A percentile compares a stretch with the other conserved stretches of the same genome.
phyloP scores from a whole-genome alignment of 2,329 filamentous ascomycete genomes.

The Corynespora cassiicola region DNA sequence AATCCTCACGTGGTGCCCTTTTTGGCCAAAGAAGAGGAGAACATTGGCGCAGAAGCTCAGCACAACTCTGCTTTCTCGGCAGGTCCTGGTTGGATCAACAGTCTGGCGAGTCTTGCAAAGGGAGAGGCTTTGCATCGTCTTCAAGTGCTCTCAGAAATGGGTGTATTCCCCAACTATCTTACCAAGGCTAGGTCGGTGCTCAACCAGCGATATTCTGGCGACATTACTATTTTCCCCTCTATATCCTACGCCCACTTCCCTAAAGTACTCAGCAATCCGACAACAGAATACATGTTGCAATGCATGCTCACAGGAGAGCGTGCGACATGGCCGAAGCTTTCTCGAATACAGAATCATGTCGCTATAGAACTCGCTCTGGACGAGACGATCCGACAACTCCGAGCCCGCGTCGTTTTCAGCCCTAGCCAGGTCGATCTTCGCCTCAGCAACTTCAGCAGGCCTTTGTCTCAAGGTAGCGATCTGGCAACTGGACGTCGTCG shows the following conservation, averaged over 20 bases:
- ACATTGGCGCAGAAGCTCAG: slow-evolving; percentile 44
- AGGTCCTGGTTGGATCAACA: slow-evolving; percentile 67
- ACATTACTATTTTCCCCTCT: slow-evolving; percentile 91
- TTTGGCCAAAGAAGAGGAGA: slow-evolving; percentile 73
- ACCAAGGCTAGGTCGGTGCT: slow-evolving; percentile 82
- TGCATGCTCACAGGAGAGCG: slow-evolving; percentile 79
- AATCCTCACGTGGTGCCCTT: slow-evolving; percentile 95
- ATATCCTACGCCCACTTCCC: slow-evolving; percentile 77
- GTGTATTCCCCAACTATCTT: slow-evolving; percentile 78
- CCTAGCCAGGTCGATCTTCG: slow-evolving; percentile 61
- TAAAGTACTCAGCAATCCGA: slow-evolving; percentile 82
- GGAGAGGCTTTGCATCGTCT: slow-evolving; percentile 82
- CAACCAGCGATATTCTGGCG: slow-evolving; percentile 89
- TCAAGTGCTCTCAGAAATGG: slow-evolving; percentile 79
- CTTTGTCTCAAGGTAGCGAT: slow-evolving; percentile 34
- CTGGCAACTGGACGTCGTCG: slow-evolving; percentile 17
- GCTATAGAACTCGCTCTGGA: slow-evolving; percentile 88
- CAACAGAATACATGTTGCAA: slow-evolving; percentile 82
- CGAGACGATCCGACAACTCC: slow-evolving; percentile 71
- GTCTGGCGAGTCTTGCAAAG: slow-evolving; percentile 74
- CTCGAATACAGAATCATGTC: slow-evolving; percentile 83
- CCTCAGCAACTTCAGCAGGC: slow-evolving; percentile 29
- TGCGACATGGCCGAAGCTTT: slow-evolving; percentile 91
- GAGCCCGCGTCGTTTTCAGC: slow-evolving; percentile 73
- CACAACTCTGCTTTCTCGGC: slow-evolving; percentile 45